These are phyloP conservation scores for Vigna unguiculata DNA, from an alignment of 306 rosid genomes.

Conservation along the genomic window DNA sequence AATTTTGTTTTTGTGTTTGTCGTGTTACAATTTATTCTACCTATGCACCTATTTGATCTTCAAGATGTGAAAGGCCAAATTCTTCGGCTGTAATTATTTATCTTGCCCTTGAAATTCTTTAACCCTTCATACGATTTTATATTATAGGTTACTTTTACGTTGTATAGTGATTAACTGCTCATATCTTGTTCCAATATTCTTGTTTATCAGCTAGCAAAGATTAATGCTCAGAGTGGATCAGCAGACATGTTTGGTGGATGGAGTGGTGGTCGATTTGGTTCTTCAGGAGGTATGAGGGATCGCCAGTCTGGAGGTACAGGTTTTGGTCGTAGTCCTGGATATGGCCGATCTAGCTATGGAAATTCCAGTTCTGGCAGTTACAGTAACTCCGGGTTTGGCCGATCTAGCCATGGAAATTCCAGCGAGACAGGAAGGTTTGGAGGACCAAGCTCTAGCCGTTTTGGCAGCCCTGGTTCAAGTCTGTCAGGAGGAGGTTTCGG, in stretches of 20 bases:
- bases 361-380: slow-evolving; percentile 54
- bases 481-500: slow-evolving; percentile 37
- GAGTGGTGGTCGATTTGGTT: slow-evolving; percentile 61
- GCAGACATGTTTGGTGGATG: slow-evolving; percentile 56
- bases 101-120: slow-evolving; percentile 6
- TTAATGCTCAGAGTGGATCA: slow-evolving; percentile 63
- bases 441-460: slow-evolving; percentile 55
- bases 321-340: slow-evolving; percentile 59
- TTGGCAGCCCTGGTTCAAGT: slow-evolving; percentile 48
- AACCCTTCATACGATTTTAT: slow-evolving; percentile 18
- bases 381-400: slow-evolving; percentile 51
- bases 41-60: neutral
- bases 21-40: neutral
- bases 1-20: neutral
- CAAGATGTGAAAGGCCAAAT: slow-evolving; percentile 1
- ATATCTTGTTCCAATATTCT: slow-evolving; percentile 34
- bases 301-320: slow-evolving; percentile 51
- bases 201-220: slow-evolving; percentile 76
- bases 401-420: slow-evolving; percentile 56
- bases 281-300: slow-evolving; percentile 52
- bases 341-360: slow-evolving; percentile 57
- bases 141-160: neutral
- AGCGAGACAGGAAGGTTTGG: slow-evolving; percentile 39
- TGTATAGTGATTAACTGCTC: slow-evolving; percentile 35
- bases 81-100: slow-evolving; percentile 4